phyloP scores from a whole-genome alignment of 805 yeast species.

The Nakazawaea laoshanensis region DNA sequence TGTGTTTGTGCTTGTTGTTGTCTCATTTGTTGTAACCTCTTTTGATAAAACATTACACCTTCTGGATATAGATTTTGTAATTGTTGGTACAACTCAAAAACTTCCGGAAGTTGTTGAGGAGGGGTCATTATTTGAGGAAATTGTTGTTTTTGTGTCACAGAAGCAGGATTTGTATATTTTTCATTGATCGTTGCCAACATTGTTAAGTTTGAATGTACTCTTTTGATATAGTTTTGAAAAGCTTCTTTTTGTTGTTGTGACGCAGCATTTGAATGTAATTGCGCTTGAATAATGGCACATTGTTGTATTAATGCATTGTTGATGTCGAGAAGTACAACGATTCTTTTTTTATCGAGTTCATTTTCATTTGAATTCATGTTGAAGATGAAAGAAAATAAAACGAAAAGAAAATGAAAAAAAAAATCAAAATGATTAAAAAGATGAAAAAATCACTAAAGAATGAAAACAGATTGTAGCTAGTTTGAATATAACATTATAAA shows the following conservation, averaged over 20 bases:
- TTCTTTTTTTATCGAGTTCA: conserved; percentile 24
- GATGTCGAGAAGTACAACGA: conserved; percentile 24
- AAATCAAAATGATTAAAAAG: background rate
- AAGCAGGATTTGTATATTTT: conserved; percentile 19
- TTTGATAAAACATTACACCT: conserved; percentile 33
- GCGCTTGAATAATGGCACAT: conserved; percentile 14
- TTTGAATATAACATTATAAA: background rate
- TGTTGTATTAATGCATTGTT: conserved; percentile 24
- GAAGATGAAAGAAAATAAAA: background rate
- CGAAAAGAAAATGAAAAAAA: background rate
- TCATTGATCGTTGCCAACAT: conserved; percentile 29
- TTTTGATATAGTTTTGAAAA: conserved; percentile 24
- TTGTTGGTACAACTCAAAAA: conserved; percentile 35
- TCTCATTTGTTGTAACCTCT: conserved; percentile 18
- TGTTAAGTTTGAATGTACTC: conserved; percentile 26
- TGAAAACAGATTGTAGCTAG: background rate
- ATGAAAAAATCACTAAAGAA: background rate
- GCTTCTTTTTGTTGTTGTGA: conserved; percentile 18
- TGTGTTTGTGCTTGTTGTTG: conserved; percentile 16
- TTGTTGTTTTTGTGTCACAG: conserved; percentile 17
- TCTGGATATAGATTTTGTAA: conserved; percentile 46
- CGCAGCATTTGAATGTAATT: conserved; percentile 16
- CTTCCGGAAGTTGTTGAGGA: conserved; percentile 48
- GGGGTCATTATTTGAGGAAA: conserved; percentile 46
- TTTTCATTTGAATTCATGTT: conserved; percentile 5